A percentile compares a stretch with the other conserved stretches of the same genome.
These are phyloP conservation scores for Begonia fuchsioides DNA, from an alignment of 306 rosid species.

Conservation along the genomic window DNA sequence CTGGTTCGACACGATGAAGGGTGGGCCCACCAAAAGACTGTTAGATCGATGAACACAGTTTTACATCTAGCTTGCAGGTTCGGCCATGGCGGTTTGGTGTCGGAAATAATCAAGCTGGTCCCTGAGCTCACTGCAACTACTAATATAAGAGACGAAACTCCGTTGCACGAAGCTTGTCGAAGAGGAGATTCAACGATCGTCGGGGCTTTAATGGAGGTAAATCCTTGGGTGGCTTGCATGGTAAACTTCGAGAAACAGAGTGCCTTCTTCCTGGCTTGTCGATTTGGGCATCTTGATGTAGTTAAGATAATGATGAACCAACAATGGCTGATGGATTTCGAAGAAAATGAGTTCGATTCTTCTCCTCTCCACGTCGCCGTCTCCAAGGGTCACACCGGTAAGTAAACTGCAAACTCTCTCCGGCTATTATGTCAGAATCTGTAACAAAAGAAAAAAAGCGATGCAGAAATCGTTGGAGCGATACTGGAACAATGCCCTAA, in stretches of 20 bases:
- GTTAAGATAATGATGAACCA: constrained; percentile 5
- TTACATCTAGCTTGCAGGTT: constrained; percentile 49
- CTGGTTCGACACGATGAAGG: neutral
- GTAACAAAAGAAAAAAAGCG: neutral
- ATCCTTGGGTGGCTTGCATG: constrained; percentile 26
- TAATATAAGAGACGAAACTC: constrained; percentile 41
- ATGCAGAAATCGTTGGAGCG: constrained; percentile 45
- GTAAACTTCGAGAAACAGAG: constrained; percentile 22
- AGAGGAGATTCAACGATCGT: constrained; percentile 24
- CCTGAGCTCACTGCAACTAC: constrained; percentile 31
- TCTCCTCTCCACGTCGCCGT: constrained; percentile 36
- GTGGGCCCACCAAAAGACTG: neutral
- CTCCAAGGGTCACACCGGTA: constrained; percentile 50
- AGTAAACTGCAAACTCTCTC: neutral
- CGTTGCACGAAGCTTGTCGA: constrained; percentile 45
- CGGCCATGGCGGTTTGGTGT: constrained; percentile 32
- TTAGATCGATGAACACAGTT: constrained; percentile 24
- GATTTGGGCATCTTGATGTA: constrained; percentile 27
- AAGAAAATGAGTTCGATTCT: constrained; percentile 22
- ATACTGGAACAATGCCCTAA: constrained; percentile 22
- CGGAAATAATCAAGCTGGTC: constrained; percentile 26
- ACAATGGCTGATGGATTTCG: constrained; percentile 14
- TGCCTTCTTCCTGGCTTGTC: constrained; percentile 36
- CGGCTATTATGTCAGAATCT: neutral
- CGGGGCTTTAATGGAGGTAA: constrained; percentile 29